Evolutionary conservation across 2,329 filamentous ascomycete genomes (phyloP).

Genomic region (Salinomyces thailandicus): DNA sequence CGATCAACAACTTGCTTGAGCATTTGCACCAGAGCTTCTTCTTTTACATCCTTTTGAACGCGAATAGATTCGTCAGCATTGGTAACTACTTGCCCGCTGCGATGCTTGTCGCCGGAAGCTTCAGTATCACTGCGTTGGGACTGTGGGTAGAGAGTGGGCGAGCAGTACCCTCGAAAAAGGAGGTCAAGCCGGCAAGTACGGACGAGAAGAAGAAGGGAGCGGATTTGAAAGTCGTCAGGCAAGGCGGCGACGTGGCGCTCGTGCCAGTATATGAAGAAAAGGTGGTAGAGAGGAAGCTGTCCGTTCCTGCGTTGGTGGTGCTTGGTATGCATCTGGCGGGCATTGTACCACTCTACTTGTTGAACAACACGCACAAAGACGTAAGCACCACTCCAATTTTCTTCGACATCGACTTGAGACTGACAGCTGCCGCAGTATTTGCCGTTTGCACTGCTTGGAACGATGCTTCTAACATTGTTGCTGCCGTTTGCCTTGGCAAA

Average conservation of each 20-base stretch:
- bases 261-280: conserved; percentile 30
- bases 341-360: conserved; percentile 71
- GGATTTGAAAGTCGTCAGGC: conserved; percentile 27
- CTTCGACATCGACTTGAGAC: conserved; percentile 28
- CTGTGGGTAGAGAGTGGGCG: conserved; percentile 83
- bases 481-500: conserved; percentile 15
- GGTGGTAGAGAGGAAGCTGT: conserved; percentile 53
- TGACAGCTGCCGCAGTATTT: too few species aligned
- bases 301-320: conserved; percentile 64
- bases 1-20: conserved; percentile 90
- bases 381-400: conserved; percentile 46
- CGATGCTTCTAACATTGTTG: conserved; percentile 38
- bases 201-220: conserved; percentile 25
- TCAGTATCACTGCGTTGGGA: conserved; percentile 87
- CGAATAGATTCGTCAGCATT: conserved; percentile 91
- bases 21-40: conserved; percentile 98
- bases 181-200: conserved; percentile 24
- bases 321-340: conserved; percentile 64
- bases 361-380: conserved; percentile 60
- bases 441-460: conserved; percentile 32
- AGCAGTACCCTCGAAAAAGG: conserved; percentile 13
- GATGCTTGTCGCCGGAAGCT: conserved; percentile 92
- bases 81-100: conserved; percentile 93
- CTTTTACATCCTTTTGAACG: conserved; percentile 91
- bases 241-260: conserved; percentile 27